Conservation (phyloP, 1,284 basidiomycete species). For the Omphalotus olearius region DNA sequence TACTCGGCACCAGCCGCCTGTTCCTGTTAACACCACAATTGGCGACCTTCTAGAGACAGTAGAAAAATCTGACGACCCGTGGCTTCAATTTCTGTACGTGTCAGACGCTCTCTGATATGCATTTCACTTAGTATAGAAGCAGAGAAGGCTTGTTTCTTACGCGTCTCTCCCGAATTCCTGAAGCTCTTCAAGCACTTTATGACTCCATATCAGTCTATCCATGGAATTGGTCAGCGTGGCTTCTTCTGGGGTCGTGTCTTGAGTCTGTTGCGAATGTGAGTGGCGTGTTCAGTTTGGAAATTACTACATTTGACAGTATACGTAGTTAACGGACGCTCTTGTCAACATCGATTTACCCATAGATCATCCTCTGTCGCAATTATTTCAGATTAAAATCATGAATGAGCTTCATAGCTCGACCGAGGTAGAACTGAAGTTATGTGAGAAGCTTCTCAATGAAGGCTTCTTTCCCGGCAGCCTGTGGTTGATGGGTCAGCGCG, state of each 20-base stretch:
- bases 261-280: slow-evolving; percentile 6
- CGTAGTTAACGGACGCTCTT: slow-evolving; percentile 8
- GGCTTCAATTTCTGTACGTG: slow-evolving; percentile 13
- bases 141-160: slow-evolving; percentile 10
- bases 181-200: slow-evolving; percentile 6
- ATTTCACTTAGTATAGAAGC: not conserved
- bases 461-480: slow-evolving; percentile 10
- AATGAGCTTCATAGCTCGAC: slow-evolving; percentile 12
- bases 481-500: slow-evolving; percentile 16
- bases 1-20: slow-evolving; percentile 9
- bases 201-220: slow-evolving; percentile 6
- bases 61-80: slow-evolving; percentile 7
- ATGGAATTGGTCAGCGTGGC: slow-evolving; percentile 16
- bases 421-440: slow-evolving; percentile 9
- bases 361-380: slow-evolving; percentile 11
- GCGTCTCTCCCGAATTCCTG: slow-evolving; percentile 10
- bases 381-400: slow-evolving; percentile 11
- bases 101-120: not conserved
- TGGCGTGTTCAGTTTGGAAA: not conserved
- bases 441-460: slow-evolving; percentile 8
- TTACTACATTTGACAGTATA: not conserved
- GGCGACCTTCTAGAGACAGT: slow-evolving; percentile 8
- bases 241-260: slow-evolving; percentile 9
- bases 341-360: slow-evolving; percentile 5
- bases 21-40: slow-evolving; percentile 6